Percentiles rank a stretch among this genome's conserved stretches.
phyloP scores from a whole-genome alignment of 345 rosid genomes.

The Eucalyptus cloeziana region DNA sequence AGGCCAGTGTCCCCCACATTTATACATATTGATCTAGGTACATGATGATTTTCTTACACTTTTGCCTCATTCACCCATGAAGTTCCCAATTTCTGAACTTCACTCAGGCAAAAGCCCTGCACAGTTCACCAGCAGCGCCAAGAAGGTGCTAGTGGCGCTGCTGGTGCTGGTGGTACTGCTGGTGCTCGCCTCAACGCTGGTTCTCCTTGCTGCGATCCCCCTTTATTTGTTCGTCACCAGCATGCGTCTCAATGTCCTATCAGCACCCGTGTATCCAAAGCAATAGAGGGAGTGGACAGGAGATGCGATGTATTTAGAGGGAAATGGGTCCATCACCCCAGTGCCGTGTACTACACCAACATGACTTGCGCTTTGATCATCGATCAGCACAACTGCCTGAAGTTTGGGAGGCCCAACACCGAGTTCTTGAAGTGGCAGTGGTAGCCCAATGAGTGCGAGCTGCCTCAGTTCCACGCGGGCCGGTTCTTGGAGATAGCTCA shows the following conservation, averaged over 20 bases:
- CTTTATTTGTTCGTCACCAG: not conserved
- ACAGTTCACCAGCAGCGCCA: not conserved
- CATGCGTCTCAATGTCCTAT: not conserved
- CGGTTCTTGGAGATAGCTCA: conserved; percentile 20
- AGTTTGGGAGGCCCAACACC: conserved; percentile 30
- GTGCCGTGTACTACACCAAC: conserved; percentile 20
- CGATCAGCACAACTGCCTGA: conserved; percentile 39
- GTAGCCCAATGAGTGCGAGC: conserved; percentile 26
- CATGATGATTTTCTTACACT: not conserved
- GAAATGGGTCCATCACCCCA: conserved; percentile 14
- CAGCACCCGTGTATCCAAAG: not conserved
- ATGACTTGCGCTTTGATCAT: conserved; percentile 16
- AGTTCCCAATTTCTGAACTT: not conserved
- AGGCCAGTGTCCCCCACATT: not conserved
- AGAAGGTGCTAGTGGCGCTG: not conserved
- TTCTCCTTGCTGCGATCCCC: not conserved
- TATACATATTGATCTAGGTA: not conserved
- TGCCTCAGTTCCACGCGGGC: conserved; percentile 13
- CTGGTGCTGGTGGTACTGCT: not conserved
- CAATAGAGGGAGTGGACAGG: not conserved
- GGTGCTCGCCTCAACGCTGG: not conserved
- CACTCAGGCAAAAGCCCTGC: not conserved
- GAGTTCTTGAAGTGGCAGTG: conserved; percentile 44
- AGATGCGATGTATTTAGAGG: conserved; percentile 25
- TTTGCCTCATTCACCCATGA: not conserved